phyloP scores from a whole-genome alignment of 179 eudicot species.

The Silene noctiflora region DNA sequence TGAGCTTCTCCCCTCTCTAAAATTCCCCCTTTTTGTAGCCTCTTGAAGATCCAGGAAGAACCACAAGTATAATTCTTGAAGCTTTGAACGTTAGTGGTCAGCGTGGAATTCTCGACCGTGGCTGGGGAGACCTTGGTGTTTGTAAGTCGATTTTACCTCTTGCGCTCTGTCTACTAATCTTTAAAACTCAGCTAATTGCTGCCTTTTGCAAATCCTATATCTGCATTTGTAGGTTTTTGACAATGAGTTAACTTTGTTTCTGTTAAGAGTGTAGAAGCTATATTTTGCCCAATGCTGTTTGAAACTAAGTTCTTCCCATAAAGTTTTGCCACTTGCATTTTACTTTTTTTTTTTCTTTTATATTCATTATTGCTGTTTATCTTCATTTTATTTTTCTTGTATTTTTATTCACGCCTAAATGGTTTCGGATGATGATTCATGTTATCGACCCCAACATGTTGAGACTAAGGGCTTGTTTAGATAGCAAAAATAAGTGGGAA shows the following conservation, averaged over 20 bases:
- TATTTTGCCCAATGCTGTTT: conserved; percentile 2
- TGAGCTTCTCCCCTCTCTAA: conserved; percentile 1
- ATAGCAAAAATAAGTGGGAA: too few species aligned
- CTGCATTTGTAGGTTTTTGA: neutral
- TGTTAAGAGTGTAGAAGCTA: too few species aligned
- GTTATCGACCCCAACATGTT: too few species aligned
- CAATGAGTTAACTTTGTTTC: too few species aligned
- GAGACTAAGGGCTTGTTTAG: too few species aligned
- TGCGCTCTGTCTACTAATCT: neutral
- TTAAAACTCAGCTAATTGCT: neutral
- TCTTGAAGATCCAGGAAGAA: conserved; percentile 74
- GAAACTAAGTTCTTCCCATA: neutral
- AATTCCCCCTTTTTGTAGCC: conserved; percentile 41
- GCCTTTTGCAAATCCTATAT: neutral
- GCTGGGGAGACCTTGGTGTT: conserved; percentile 97
- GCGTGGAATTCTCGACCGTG: conserved; percentile 89
- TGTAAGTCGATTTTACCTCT: conserved; percentile 48
- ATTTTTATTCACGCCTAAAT: too few species aligned
- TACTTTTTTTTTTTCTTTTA: neutral
- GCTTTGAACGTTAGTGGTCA: conserved; percentile 78
- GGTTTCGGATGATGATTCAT: too few species aligned
- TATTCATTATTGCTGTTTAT: neutral
- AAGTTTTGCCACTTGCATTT: neutral
- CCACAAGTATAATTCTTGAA: conserved; percentile 71
- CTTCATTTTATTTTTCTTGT: too few species aligned